Evolutionary conservation across 169 alveolate species (phyloP).

Genomic region (Plasmodium chabaudi): DNA sequence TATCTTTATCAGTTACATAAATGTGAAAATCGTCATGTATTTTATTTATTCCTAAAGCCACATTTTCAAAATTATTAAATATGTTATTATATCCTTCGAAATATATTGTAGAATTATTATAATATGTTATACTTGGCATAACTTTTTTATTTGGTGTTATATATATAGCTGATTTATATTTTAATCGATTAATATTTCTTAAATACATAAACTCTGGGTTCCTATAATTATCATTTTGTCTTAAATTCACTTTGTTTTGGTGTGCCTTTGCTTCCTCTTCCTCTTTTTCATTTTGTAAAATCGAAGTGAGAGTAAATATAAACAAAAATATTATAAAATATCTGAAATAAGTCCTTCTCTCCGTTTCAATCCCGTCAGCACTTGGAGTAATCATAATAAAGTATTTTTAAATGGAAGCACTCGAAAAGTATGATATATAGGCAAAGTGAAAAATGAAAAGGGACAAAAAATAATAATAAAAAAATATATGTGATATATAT

Average conservation of each 20-base stretch:
- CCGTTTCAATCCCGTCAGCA: constrained; percentile 48
- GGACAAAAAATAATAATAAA: neutral
- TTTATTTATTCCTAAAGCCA: constrained; percentile 48
- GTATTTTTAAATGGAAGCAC: neutral
- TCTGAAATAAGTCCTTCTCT: constrained; percentile 50
- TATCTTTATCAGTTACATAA: constrained; percentile 5
- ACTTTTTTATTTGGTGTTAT: constrained; percentile 72
- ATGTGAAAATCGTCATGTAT: constrained; percentile 41
- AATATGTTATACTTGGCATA: constrained; percentile 53
- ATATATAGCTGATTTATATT: constrained; percentile 61
- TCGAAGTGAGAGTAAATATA: constrained; percentile 28
- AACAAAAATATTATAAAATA: constrained; percentile 67
- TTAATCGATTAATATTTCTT: constrained; percentile 57
- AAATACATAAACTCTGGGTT: constrained; percentile 34
- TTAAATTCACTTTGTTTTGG: constrained; percentile 51
- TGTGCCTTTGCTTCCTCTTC: constrained; percentile 56
- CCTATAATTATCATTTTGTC: constrained; percentile 62
- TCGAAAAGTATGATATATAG: neutral
- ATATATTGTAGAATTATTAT: constrained; percentile 18
- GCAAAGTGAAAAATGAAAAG: neutral
- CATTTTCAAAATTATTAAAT: constrained; percentile 38
- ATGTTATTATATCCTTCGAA: constrained; percentile 70
- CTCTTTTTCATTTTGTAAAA: constrained; percentile 54
- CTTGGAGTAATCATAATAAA: constrained; percentile 40
- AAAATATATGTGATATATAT: neutral